Evolutionary conservation across 768 basidiomycete species (phyloP).

Genomic region (Boletus speciosus): DNA sequence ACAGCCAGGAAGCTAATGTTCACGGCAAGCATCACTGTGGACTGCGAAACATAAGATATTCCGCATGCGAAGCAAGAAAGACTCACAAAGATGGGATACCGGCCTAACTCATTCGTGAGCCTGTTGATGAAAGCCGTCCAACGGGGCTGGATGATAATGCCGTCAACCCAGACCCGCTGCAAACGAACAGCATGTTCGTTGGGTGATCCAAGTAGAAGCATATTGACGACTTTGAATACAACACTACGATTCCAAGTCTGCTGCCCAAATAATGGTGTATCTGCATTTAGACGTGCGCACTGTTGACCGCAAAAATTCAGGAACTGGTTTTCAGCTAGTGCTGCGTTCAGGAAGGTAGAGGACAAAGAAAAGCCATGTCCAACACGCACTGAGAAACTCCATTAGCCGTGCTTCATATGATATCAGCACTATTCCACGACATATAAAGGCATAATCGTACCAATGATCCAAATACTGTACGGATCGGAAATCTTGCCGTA

Average conservation of each 20-base stretch:
- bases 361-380: neutral
- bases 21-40: slow-evolving; percentile 18
- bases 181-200: slow-evolving; percentile 12
- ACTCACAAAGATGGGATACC: slow-evolving; percentile 14
- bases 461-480: slow-evolving; percentile 10
- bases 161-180: slow-evolving; percentile 13
- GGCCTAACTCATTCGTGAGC: slow-evolving; percentile 4
- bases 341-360: neutral
- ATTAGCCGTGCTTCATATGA: slow-evolving; percentile 8
- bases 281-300: slow-evolving; percentile 12
- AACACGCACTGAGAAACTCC: slow-evolving; percentile 8
- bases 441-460: neutral
- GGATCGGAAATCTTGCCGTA: slow-evolving; percentile 1
- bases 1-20: slow-evolving; percentile 15
- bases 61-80: neutral
- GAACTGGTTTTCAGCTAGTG: slow-evolving; percentile 13
- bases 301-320: slow-evolving; percentile 12
- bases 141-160: slow-evolving; percentile 3
- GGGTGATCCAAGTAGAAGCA: neutral
- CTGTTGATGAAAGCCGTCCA: slow-evolving; percentile 13
- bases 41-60: slow-evolving; percentile 1
- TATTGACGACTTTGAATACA: neutral
- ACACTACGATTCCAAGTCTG: slow-evolving; percentile 3
- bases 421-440: neutral
- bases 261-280: slow-evolving; percentile 5